Conservation (phyloP, 352 stramenopile species). For the Pythium scleroteichum region DNA sequence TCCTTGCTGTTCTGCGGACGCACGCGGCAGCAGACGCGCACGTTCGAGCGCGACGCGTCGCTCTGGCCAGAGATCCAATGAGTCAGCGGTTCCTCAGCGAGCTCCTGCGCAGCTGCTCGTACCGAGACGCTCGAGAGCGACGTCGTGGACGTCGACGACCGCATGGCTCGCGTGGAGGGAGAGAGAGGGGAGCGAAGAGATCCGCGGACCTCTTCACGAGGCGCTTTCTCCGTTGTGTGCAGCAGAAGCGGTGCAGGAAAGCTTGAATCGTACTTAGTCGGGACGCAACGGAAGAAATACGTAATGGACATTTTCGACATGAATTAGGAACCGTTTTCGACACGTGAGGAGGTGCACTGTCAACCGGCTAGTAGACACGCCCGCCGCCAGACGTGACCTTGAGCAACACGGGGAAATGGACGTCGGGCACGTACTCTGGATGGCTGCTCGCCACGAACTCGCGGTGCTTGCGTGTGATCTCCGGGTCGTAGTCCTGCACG, state of each 20-base stretch:
- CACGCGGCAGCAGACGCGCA: slow-evolving; percentile 83
- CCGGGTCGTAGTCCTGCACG: slow-evolving; percentile 42
- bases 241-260: neutral
- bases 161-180: slow-evolving; percentile 1
- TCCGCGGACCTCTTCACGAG: neutral
- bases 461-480: slow-evolving; percentile 15
- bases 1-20: slow-evolving; percentile 82
- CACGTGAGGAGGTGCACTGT: neutral
- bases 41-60: slow-evolving; percentile 45
- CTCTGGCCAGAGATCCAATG: slow-evolving; percentile 4
- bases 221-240: neutral
- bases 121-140: slow-evolving; percentile 33
- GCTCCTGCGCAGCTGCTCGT: neutral
- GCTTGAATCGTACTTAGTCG: slow-evolving; percentile 16
- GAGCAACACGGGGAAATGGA: slow-evolving; percentile 68
- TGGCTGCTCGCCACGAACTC: neutral
- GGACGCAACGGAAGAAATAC: slow-evolving; percentile 10
- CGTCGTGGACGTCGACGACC: slow-evolving; percentile 27
- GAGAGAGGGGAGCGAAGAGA: neutral
- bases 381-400: slow-evolving; percentile 21
- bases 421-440: slow-evolving; percentile 63
- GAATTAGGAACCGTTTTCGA: slow-evolving; percentile 3
- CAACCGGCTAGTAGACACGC: neutral
- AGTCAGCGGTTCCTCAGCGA: neutral
- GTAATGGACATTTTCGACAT: slow-evolving; percentile 24